Evolutionary conservation across 345 rosid genomes (phyloP).

Genomic region (Gossypium stocksii): DNA sequence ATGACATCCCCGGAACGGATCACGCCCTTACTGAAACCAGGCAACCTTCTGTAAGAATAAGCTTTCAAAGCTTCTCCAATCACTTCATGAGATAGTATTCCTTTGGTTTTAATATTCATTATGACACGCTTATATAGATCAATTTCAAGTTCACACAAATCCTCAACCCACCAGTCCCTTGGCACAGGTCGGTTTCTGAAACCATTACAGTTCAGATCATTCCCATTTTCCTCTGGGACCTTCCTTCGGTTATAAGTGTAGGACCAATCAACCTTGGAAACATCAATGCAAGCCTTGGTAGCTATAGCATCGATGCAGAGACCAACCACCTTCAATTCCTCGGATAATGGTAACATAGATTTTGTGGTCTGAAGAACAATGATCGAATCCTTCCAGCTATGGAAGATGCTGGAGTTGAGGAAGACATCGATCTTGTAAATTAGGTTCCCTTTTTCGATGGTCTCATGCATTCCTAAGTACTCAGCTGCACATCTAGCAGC

Average conservation of each 20-base stretch:
- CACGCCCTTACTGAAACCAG: slow-evolving; percentile 60
- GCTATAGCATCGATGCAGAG: slow-evolving; percentile 70
- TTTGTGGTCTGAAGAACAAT: slow-evolving; percentile 64
- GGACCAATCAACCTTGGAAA: slow-evolving; percentile 78
- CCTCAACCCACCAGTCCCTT: slow-evolving; percentile 93
- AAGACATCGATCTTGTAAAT: slow-evolving; percentile 79
- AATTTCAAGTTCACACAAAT: slow-evolving; percentile 72
- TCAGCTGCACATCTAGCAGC: slow-evolving; percentile 77
- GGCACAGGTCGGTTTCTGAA: slow-evolving; percentile 53
- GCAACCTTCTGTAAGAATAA: slow-evolving; percentile 66
- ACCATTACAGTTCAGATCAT: slow-evolving; percentile 29
- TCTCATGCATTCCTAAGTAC: slow-evolving; percentile 75
- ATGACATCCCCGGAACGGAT: slow-evolving; percentile 42
- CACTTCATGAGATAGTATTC: slow-evolving; percentile 42
- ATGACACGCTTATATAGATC: slow-evolving; percentile 59
- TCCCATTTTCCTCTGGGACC: slow-evolving; percentile 53
- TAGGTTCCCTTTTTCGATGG: slow-evolving; percentile 73
- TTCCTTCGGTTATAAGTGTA: slow-evolving; percentile 70
- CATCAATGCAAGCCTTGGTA: slow-evolving; percentile 52
- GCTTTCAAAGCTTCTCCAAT: slow-evolving; percentile 89
- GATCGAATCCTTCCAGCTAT: slow-evolving; percentile 91
- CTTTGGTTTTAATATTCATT: slow-evolving; percentile 43
- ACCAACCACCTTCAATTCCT: slow-evolving; percentile 57
- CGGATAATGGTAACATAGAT: slow-evolving; percentile 49
- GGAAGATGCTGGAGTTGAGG: slow-evolving; percentile 64